Base-by-base conservation (phyloP, 192 early-diverging fungal species). In the Coemansia sp. region DNA sequence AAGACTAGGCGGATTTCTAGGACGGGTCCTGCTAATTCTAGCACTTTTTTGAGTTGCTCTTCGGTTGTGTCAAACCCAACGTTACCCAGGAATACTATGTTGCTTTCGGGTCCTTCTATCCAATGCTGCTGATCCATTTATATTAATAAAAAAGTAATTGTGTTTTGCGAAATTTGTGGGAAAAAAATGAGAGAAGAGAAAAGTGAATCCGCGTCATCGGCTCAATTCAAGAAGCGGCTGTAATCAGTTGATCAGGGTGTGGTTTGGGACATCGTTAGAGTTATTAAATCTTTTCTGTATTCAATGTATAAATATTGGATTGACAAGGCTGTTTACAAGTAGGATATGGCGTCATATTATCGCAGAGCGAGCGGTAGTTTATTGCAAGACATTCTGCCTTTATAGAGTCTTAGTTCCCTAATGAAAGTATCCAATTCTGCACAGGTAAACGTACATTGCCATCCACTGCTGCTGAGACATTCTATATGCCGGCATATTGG, bases 1-100 rank as follows among this genome's bases (percentile, higher is more conserved):
- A 99, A 99, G 3, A 99, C 89, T 7, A 99, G 87, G 84, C 89
- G 84, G 73, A 94, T 92, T 19, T 87, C 88, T 6, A 87, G 84
- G 9, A 94, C 92, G 19, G 94, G 93, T 17, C 97, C 97, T 10
- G 94, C 97, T 69, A 94, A 91, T 64, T 91, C 92, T 63, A 99
- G 97, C 42, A 98, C 91, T 53, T 95, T 93, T 47, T 89, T 89
- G 53, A 99, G 80, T 69, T 97, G 95, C 63, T 95, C 92, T 79
- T 99, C 97, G 5, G 96, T 94, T 35, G 92, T 85, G 61, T 95
- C 96, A 75, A 94, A 94, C 0, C 90, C 92, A 44, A 95, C 93
- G 71, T 94, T 94, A 37, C 91, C 91, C 32, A 93, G 86, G 85
- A 78, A 75, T 46, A 78, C 80, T 49, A 78, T 82, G 39, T 78